A percentile compares a stretch with the other conserved stretches of the same genome.
These are phyloP conservation scores for Scleroderma citrinum DNA, from an alignment of 768 basidiomycete genomes.

Conservation along the genomic window DNA sequence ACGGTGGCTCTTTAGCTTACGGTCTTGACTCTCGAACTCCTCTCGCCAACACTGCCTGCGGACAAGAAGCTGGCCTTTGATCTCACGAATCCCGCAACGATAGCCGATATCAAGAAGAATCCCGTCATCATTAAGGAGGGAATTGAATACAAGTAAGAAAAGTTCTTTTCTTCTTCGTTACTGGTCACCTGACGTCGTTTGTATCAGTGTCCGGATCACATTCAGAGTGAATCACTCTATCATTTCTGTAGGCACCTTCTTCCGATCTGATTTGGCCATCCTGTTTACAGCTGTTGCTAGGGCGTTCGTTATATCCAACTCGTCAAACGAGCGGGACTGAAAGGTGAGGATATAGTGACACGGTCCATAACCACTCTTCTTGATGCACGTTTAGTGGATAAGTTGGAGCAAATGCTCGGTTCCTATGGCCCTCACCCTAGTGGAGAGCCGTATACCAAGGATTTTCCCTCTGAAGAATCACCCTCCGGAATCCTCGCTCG, in stretches of 20 bases:
- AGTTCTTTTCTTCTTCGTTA: not conserved
- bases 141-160: conserved; percentile 74
- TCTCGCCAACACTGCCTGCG: conserved; percentile 60
- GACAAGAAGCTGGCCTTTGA: conserved; percentile 64
- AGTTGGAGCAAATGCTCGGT: conserved; percentile 90
- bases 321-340: conserved; percentile 74
- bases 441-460: conserved; percentile 63
- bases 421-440: conserved; percentile 77
- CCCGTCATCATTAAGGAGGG: conserved; percentile 79
- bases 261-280: not conserved
- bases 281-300: conserved; percentile 33
- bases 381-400: conserved; percentile 60
- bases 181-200: conserved; percentile 3
- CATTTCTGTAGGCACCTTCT: conserved; percentile 52
- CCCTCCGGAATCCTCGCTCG: conserved; percentile 83
- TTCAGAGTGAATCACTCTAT: conserved; percentile 91
- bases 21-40: conserved; percentile 71
- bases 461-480: conserved; percentile 68
- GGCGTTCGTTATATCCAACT: conserved; percentile 85
- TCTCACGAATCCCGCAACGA: conserved; percentile 40
- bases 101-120: conserved; percentile 65
- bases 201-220: conserved; percentile 62
- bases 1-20: conserved; percentile 28
- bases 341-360: conserved; percentile 40
- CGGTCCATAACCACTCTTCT: not conserved